Evolutionary conservation across 306 rosid species (phyloP).

Genomic region (Geum urbanum): DNA sequence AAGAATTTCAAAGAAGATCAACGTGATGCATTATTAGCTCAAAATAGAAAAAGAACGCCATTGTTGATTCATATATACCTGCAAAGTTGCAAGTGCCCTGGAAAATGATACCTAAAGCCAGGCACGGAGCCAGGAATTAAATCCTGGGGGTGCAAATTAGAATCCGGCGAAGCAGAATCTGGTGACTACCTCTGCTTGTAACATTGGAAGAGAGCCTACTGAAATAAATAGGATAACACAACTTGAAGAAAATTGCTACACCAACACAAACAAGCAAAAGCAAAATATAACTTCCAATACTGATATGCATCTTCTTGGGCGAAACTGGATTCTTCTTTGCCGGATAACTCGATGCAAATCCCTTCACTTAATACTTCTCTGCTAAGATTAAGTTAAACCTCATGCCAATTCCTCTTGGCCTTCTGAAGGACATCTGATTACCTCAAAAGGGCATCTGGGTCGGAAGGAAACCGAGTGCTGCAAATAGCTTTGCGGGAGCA

Average conservation of each 20-base stretch:
- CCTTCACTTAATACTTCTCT: conserved; percentile 29
- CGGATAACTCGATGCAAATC: conserved; percentile 52
- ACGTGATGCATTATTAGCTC: too few relatives aligned
- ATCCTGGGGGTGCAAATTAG: conserved; percentile 46
- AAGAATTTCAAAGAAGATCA: too few relatives aligned
- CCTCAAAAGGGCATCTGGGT: too few relatives aligned
- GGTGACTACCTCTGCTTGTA: conserved; percentile 38
- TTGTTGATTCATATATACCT: too few relatives aligned
- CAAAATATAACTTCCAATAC: conserved; percentile 9
- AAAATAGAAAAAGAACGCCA: too few relatives aligned
- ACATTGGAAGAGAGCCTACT: conserved; percentile 44
- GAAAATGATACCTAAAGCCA: too few relatives aligned
- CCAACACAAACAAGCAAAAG: conserved; percentile 6
- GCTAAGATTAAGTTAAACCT: conserved; percentile 33
- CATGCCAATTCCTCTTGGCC: conserved; percentile 79
- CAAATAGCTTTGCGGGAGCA: too few relatives aligned
- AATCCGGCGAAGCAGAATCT: conserved; percentile 98
- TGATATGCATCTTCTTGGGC: conserved; percentile 10
- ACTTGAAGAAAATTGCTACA: conserved; percentile 20
- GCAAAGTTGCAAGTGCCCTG: too few relatives aligned
- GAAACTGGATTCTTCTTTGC: conserved; percentile 97
- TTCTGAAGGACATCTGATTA: conserved; percentile 91
- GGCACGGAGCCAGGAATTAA: too few relatives aligned
- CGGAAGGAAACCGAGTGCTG: too few relatives aligned
- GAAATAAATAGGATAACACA: conserved; percentile 38